A percentile compares a stretch with the other conserved stretches of the same genome.
These are phyloP conservation scores for Talaromyces amestolkiae DNA, from an alignment of 2,329 filamentous ascomycete species.

Conservation along the genomic window DNA sequence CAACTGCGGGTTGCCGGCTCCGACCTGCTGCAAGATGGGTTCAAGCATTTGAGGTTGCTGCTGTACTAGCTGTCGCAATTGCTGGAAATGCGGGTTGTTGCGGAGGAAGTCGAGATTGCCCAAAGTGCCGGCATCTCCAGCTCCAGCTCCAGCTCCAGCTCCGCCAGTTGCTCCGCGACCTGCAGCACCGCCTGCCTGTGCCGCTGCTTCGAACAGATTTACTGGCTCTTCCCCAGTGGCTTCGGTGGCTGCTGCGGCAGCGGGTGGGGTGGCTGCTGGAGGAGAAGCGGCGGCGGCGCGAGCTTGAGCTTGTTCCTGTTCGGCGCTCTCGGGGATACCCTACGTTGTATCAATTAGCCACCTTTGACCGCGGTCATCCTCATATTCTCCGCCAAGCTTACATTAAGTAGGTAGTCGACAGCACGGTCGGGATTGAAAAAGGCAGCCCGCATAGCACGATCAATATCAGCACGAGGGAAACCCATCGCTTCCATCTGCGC, in stretches of 20 bases:
- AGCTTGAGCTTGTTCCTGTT: conserved; percentile 64
- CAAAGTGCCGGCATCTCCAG: conserved; percentile 56
- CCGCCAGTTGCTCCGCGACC: conserved; percentile 43
- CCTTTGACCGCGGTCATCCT: not conserved
- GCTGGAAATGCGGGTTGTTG: conserved; percentile 96
- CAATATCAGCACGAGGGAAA: conserved; percentile 82
- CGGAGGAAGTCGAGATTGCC: conserved; percentile 90
- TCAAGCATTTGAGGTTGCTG: conserved; percentile 98
- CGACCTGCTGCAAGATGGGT: conserved; percentile 94
- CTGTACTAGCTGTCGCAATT: conserved; percentile 93
- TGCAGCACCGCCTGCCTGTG: conserved; percentile 62
- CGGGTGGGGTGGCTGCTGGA: conserved; percentile 30
- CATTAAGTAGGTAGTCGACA: conserved; percentile 89
- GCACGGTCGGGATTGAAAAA: conserved; percentile 97
- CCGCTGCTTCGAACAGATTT: conserved; percentile 91
- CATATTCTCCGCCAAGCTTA: conserved; percentile 46
- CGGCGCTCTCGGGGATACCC: conserved; percentile 86
- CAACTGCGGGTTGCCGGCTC: conserved; percentile 89
- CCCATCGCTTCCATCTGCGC: conserved; percentile 97
- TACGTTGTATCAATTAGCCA: conserved; percentile 36
- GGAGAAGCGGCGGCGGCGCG: conserved; percentile 41
- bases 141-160: conserved; percentile 33
- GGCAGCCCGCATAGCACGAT: conserved; percentile 90
- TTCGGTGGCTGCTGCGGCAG: conserved; percentile 37
- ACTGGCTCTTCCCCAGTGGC: conserved; percentile 60